Conservation (phyloP, 495 filamentous ascomycete species). For the Xanthoparmelia taractica region DNA sequence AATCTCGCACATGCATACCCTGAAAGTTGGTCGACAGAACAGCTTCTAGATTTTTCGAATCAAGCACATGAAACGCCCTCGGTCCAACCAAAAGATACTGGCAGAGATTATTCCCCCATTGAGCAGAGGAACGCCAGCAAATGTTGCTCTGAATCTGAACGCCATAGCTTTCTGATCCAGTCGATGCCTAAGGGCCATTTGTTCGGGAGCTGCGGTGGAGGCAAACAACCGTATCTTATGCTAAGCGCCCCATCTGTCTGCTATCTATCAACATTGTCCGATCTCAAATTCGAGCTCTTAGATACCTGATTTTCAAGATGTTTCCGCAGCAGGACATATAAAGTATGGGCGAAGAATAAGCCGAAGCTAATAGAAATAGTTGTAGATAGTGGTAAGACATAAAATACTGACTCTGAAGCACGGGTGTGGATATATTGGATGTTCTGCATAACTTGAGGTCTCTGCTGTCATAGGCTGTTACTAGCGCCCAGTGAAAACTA, state of each 20-base stretch:
- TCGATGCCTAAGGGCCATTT: constrained; percentile 34
- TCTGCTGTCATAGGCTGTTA: neutral
- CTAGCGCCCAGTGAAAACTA: neutral
- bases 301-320: constrained; percentile 12
- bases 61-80: constrained; percentile 25
- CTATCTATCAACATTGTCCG: neutral
- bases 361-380: neutral
- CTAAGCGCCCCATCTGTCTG: constrained; percentile 17
- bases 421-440: neutral
- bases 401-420: neutral
- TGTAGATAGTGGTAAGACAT: neutral
- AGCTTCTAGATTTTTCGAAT: constrained; percentile 34
- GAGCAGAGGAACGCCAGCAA: constrained; percentile 29
- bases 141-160: constrained; percentile 25
- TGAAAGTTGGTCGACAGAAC: constrained; percentile 33
- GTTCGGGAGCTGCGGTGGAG: constrained; percentile 29
- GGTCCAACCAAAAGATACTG: constrained; percentile 26
- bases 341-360: neutral
- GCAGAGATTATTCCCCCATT: constrained; percentile 26
- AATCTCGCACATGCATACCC: neutral
- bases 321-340: neutral
- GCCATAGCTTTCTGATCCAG: constrained; percentile 30
- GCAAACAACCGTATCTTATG: constrained; percentile 28
- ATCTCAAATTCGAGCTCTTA: neutral
- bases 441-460: neutral